A percentile compares a stretch with the other conserved stretches of the same genome.
Evolutionary conservation across 257 asterid species (phyloP).

Genomic region (Petunia axillaris): DNA sequence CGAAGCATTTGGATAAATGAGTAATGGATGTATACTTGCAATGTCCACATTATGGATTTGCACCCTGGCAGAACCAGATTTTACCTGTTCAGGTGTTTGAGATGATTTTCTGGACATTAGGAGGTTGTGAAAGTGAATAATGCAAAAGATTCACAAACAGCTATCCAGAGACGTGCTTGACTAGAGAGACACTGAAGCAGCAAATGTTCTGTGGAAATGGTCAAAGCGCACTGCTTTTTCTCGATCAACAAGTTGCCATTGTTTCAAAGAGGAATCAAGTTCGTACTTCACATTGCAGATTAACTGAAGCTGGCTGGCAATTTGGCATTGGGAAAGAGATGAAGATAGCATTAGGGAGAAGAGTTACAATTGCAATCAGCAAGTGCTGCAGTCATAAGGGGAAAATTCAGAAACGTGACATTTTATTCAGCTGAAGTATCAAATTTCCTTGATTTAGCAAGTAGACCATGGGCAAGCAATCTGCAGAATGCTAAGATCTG

Average conservation of each 20-base stretch:
- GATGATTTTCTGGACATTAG: neutral
- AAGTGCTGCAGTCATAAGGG: too few relatives aligned
- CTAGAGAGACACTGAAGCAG: slow-evolving; percentile 15
- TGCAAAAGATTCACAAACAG: neutral
- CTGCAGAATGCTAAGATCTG: too few relatives aligned
- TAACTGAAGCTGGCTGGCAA: slow-evolving; percentile 7
- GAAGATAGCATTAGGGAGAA: neutral
- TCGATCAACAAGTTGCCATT: neutral
- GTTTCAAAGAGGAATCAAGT: neutral
- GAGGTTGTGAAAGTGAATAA: neutral
- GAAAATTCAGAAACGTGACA: too few relatives aligned
- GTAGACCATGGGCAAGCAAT: neutral
- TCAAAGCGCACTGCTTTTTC: neutral
- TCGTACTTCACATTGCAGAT: neutral
- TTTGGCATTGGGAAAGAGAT: neutral
- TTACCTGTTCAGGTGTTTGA: neutral
- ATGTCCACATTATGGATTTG: slow-evolving; percentile 4
- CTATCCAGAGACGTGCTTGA: neutral
- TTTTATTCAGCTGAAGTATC: too few relatives aligned
- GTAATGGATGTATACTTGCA: neutral
- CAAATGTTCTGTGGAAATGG: slow-evolving; percentile 1
- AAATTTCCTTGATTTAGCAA: too few relatives aligned
- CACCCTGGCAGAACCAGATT: neutral
- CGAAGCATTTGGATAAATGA: neutral
- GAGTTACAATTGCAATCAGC: neutral